Percentiles rank a stretch among this genome's conserved stretches.
These are phyloP conservation scores for Dioscorea zingiberensis DNA, from an alignment of 106 monocot genomes.

Conservation along the genomic window DNA sequence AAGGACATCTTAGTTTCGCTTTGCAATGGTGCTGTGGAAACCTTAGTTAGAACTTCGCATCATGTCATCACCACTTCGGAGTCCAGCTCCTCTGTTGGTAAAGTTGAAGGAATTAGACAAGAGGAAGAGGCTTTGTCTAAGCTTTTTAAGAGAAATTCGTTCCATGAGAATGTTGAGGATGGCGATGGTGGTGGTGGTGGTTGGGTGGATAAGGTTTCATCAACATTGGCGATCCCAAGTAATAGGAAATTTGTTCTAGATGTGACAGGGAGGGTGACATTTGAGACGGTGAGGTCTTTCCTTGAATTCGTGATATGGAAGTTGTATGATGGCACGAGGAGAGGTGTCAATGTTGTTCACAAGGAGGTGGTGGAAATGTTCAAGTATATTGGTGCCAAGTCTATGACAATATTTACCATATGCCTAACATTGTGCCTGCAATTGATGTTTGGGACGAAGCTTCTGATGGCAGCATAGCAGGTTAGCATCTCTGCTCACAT, in stretches of 20 bases:
- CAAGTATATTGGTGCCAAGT: constrained; percentile 43
- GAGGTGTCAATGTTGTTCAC: constrained; percentile 21
- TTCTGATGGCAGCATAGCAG: constrained; percentile 28
- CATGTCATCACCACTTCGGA: constrained; percentile 27
- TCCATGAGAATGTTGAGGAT: not conserved
- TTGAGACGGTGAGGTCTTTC: constrained; percentile 68
- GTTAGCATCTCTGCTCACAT: not conserved
- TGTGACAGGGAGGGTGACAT: constrained; percentile 69
- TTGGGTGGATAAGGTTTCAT: constrained; percentile 45
- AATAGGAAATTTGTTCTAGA: constrained; percentile 65
- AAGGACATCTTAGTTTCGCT: constrained; percentile 65
- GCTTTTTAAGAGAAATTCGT: not conserved
- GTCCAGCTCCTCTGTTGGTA: not conserved
- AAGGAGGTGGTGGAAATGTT: constrained; percentile 50
- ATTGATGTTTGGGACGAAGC: constrained; percentile 21
- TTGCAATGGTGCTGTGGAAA: constrained; percentile 73
- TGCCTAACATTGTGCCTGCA: constrained; percentile 76
- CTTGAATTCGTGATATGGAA: constrained; percentile 53
- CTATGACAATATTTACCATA: constrained; percentile 40
- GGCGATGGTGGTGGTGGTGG: constrained; percentile 8
- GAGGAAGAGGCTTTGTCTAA: not conserved
- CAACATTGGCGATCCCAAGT: constrained; percentile 47
- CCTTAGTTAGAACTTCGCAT: constrained; percentile 75
- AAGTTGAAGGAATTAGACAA: not conserved
- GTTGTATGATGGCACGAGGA: constrained; percentile 29